Evolutionary conservation across 768 basidiomycete genomes (phyloP).

Genomic region (Cyclocybe cylindracea): DNA sequence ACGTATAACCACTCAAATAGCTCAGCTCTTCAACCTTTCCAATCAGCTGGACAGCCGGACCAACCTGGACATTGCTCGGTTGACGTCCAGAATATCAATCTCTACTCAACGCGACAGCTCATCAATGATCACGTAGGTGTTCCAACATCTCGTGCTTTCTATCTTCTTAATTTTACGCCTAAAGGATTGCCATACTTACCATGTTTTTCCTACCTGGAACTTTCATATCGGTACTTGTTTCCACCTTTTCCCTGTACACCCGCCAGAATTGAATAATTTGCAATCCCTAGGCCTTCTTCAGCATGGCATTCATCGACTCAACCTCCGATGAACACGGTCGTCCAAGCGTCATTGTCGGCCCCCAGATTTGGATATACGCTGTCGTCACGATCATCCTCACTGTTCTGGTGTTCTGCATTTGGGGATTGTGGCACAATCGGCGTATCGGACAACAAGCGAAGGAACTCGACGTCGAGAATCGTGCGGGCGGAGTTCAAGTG

Average conservation of each 20-base stretch:
- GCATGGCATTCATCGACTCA: slow-evolving; percentile 10
- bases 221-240: slow-evolving; percentile 7
- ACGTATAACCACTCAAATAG: slow-evolving; percentile 1
- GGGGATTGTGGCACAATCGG: slow-evolving; percentile 1
- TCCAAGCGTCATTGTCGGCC: background rate
- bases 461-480: too few relatives aligned
- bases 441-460: too few relatives aligned
- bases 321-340: background rate
- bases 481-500: too few relatives aligned
- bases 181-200: slow-evolving; percentile 8
- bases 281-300: slow-evolving; percentile 4
- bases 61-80: slow-evolving; percentile 5
- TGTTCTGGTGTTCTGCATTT: slow-evolving; percentile 7
- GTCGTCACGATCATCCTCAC: slow-evolving; percentile 9
- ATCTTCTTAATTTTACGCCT: background rate
- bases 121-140: slow-evolving; percentile 12
- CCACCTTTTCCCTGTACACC: background rate
- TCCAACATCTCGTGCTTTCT: background rate
- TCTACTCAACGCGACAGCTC: slow-evolving; percentile 7
- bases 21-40: slow-evolving; percentile 2
- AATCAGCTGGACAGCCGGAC: slow-evolving; percentile 2
- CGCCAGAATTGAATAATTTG: background rate
- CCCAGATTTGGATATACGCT: slow-evolving; percentile 9
- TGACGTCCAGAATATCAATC: slow-evolving; percentile 6
- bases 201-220: slow-evolving; percentile 12